Evolutionary conservation across 192 early-diverging fungal species (phyloP).

Genomic region (Coemansia sp.): DNA sequence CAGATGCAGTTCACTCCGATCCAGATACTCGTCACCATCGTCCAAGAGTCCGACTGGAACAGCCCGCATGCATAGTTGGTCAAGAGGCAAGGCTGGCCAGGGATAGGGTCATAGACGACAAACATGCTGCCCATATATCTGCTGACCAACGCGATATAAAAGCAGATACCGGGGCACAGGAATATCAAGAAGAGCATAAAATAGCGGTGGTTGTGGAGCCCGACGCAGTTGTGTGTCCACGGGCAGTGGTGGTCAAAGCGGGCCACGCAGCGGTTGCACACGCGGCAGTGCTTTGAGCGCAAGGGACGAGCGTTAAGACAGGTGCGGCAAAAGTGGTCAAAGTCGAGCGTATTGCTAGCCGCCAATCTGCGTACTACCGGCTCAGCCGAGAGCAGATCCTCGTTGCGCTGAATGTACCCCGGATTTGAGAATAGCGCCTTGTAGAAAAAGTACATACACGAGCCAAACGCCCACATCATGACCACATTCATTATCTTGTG

Average conservation of each 20-base stretch:
- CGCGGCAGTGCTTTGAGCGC: constrained; percentile 92
- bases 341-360: constrained; percentile 67
- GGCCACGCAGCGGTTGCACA: constrained; percentile 92
- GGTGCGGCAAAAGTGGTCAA: constrained; percentile 82
- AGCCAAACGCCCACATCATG: constrained; percentile 65
- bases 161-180: constrained; percentile 63
- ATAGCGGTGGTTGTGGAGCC: constrained; percentile 81
- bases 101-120: constrained; percentile 59
- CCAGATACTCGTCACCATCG: constrained; percentile 74
- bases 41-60: constrained; percentile 76
- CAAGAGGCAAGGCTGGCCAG: constrained; percentile 62
- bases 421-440: constrained; percentile 71
- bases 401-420: constrained; percentile 72
- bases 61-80: constrained; percentile 67
- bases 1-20: constrained; percentile 75
- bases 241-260: constrained; percentile 97
- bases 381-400: constrained; percentile 40
- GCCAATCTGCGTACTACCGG: constrained; percentile 60
- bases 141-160: constrained; percentile 65
- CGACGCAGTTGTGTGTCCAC: constrained; percentile 97
- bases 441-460: constrained; percentile 80
- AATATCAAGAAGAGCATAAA: constrained; percentile 82
- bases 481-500: constrained; percentile 59
- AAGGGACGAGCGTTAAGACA: constrained; percentile 84
- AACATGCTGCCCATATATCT: constrained; percentile 59